Conservation (phyloP, 768 basidiomycete species). For the Serendipita indica region DNA sequence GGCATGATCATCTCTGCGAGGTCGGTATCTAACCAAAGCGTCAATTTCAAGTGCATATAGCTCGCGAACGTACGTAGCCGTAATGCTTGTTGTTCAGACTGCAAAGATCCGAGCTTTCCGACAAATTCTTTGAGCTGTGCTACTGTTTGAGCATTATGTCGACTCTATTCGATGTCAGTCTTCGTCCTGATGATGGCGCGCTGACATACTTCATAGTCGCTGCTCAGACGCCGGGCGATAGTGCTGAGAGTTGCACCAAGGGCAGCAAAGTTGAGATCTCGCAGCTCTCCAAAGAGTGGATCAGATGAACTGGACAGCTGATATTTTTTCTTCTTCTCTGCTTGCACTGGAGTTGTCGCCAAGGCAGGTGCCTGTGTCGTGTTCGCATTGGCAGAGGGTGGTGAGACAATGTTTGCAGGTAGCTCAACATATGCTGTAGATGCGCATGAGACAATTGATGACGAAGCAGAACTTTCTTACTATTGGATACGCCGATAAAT, state of each 20-base stretch:
- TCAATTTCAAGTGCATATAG: conserved; percentile 11
- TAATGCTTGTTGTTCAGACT: conserved; percentile 80
- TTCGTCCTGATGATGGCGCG: no score
- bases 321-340: conserved; percentile 79
- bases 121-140: conserved; percentile 90
- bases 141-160: conserved; percentile 78
- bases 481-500: conserved; percentile 74
- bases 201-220: conserved; percentile 67
- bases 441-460: not conserved
- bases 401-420: conserved; percentile 52
- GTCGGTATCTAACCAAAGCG: conserved; percentile 60
- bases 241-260: conserved; percentile 70
- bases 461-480: conserved; percentile 30
- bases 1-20: conserved; percentile 85
- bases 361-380: conserved; percentile 28
- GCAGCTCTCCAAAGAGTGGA: conserved; percentile 62
- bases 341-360: conserved; percentile 35
- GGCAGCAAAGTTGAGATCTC: conserved; percentile 84
- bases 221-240: conserved; percentile 72
- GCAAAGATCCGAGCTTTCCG: conserved; percentile 81
- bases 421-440: conserved; percentile 59
- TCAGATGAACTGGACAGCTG: conserved; percentile 66
- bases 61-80: conserved; percentile 46
- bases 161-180: conserved; percentile 35
- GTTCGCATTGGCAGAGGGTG: conserved; percentile 28